Base-by-base conservation (phyloP, 1,284 basidiomycete species). In the Cutaneotrichosporon sp. region DNA sequence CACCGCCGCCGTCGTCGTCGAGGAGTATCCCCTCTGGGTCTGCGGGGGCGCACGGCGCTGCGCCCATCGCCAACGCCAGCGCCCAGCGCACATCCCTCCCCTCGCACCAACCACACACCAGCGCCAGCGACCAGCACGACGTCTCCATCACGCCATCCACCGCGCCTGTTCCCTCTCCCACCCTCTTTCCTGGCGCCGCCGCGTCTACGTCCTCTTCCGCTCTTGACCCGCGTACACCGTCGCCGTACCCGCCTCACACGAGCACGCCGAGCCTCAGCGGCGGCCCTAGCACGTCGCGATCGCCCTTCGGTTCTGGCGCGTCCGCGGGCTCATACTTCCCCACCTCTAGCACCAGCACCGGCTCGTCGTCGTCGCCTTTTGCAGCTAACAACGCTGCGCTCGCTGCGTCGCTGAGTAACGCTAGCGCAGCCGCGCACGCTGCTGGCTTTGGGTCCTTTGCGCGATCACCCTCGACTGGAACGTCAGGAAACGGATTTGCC, bases 111-210 rank as follows among this genome's bases (percentile, higher is more conserved):
- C 26, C 26, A 30, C 10, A 7, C 26, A 7, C 26, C 7, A 30
- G 26, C 26, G 26, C 26, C 26, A 10, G 26, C 26, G 26, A 30
- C 7, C 26, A 40, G 23, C 39, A 50, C 44, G 53, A 55, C 23
- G 41, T 56, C 18, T 35, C 37, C 2, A 52, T 55, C 40, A 55
- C 53, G 14, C 44, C 53, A 17, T 51, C 53, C 3, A 55, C 53
- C 2, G 38, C 38, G 1, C 44, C 53, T 2, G 46, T 44, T 4
- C 43, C 26, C 7, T 30, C 26, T 30, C 26, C 26, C 26, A 30
- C 26, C 26, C 26, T 30, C 5, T 30, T 30, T 10, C 26, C 26
- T 10, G 26, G 26, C 10, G 5, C 26, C 10, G 5, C 26, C 10
- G 26, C 26, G 26, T 7, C 26, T 10, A 30, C 26, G 26, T 10